Percentiles rank a stretch among this genome's conserved stretches.
phyloP scores from a whole-genome alignment of 371 early-diverging fungal genomes.

The Mucor saturninus region DNA sequence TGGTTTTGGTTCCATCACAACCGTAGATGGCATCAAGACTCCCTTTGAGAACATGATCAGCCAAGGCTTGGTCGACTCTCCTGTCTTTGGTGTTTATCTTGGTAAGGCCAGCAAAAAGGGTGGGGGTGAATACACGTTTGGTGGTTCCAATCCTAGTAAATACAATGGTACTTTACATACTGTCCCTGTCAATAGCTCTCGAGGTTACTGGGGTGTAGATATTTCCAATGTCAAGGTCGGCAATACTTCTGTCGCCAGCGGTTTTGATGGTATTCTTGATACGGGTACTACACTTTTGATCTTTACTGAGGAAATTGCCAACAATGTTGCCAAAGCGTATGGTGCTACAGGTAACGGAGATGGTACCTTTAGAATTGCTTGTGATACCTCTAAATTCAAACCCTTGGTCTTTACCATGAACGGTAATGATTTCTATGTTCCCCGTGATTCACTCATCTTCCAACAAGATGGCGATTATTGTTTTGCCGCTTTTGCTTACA shows the following conservation, averaged over 20 bases:
- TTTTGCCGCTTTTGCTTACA: slow-evolving; percentile 25
- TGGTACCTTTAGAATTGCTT: slow-evolving; percentile 29
- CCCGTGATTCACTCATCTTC: slow-evolving; percentile 22
- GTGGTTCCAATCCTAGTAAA: slow-evolving; percentile 49
- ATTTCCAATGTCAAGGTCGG: slow-evolving; percentile 35
- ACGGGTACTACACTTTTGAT: slow-evolving; percentile 68
- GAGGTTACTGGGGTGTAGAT: slow-evolving; percentile 53
- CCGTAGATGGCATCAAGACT: slow-evolving; percentile 34
- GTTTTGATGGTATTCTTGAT: slow-evolving; percentile 55
- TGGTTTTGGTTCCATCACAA: slow-evolving; percentile 50
- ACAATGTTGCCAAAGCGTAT: slow-evolving; percentile 21
- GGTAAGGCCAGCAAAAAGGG: slow-evolving; percentile 38
- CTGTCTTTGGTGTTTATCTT: slow-evolving; percentile 41
- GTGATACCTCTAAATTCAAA: slow-evolving; percentile 21
- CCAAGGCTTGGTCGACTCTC: slow-evolving; percentile 40
- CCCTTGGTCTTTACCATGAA: slow-evolving; percentile 25
- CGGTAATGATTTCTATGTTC: slow-evolving; percentile 24
- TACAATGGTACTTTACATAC: slow-evolving; percentile 54
- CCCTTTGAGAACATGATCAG: slow-evolving; percentile 47
- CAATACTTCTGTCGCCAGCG: neutral
- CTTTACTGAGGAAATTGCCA: slow-evolving; percentile 34
- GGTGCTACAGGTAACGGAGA: slow-evolving; percentile 29
- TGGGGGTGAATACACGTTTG: slow-evolving; percentile 52
- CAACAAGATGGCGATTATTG: slow-evolving; percentile 16
- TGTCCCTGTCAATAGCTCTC: slow-evolving; percentile 50